Evolutionary conservation across 495 filamentous ascomycete species (phyloP).

Genomic region (Daldinia caldariorum): DNA sequence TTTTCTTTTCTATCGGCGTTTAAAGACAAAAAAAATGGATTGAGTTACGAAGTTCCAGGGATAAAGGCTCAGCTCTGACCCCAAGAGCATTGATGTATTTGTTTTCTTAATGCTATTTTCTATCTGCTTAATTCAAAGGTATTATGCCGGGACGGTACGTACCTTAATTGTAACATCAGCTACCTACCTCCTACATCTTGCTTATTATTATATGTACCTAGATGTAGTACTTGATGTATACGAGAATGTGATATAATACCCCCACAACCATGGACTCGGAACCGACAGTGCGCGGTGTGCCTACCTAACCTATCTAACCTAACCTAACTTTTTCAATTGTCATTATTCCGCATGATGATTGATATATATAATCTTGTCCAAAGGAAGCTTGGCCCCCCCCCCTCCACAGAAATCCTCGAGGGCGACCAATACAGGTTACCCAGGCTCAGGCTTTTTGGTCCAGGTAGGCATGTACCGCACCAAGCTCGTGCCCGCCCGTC

Average conservation of each 20-base stretch:
- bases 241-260: slow-evolving; percentile 46
- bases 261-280: slow-evolving; percentile 43
- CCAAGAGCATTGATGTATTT: slow-evolving; percentile 4
- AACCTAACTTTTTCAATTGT: slow-evolving; percentile 24
- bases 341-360: slow-evolving; percentile 37
- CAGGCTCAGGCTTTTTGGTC: neutral
- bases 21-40: slow-evolving; percentile 24
- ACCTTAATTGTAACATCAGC: slow-evolving; percentile 39
- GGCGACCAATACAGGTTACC: slow-evolving; percentile 26
- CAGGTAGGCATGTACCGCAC: slow-evolving; percentile 4
- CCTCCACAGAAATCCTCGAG: neutral
- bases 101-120: slow-evolving; percentile 20
- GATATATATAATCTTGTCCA: slow-evolving; percentile 13
- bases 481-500: slow-evolving; percentile 26
- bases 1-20: slow-evolving; percentile 22
- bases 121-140: neutral
- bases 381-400: slow-evolving; percentile 34
- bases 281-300: slow-evolving; percentile 31
- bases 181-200: too few relatives aligned
- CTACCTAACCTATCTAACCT: too few relatives aligned
- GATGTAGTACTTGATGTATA: slow-evolving; percentile 34
- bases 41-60: slow-evolving; percentile 36
- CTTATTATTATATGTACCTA: neutral
- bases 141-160: slow-evolving; percentile 36
- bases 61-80: slow-evolving; percentile 28